Evolutionary conservation across 176 grass and related monocot genomes (phyloP).

Genomic region (Triticum aestivum): DNA sequence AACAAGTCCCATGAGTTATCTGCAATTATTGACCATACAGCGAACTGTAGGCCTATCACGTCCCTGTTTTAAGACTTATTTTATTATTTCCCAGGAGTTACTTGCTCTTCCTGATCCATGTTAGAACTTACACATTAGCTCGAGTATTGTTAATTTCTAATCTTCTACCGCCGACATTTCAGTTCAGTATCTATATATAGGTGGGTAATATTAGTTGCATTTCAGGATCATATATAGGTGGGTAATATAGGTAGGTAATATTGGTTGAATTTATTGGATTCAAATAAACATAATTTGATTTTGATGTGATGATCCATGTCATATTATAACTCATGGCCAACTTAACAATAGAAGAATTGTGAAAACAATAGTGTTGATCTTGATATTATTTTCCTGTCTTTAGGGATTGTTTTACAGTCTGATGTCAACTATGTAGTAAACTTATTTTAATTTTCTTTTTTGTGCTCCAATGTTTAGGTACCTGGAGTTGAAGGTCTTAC

Average conservation of each 20-base stretch:
- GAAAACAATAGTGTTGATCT: neutral
- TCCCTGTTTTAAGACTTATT: neutral
- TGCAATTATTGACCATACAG: neutral
- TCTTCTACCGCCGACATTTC: neutral
- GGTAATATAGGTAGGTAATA: neutral
- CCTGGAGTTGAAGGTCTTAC: slow-evolving; percentile 80
- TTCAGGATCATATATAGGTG: neutral
- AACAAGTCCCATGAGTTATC: slow-evolving; percentile 4
- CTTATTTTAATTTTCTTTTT: slow-evolving; percentile 25
- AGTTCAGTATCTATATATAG: neutral
- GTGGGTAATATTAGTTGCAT: neutral
- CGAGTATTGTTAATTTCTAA: neutral
- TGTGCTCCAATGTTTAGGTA: slow-evolving; percentile 61
- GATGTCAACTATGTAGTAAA: slow-evolving; percentile 15
- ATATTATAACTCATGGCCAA: neutral
- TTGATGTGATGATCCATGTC: neutral
- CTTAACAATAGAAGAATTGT: neutral
- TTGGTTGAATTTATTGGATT: neutral
- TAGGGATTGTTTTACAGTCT: slow-evolving; percentile 4
- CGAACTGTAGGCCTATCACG: neutral
- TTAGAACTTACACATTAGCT: neutral
- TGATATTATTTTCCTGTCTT: neutral
- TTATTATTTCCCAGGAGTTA: neutral
- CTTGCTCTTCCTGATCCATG: neutral
- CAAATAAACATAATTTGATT: slow-evolving; percentile 10